These are phyloP conservation scores for Aureobasidium sp. DNA, from an alignment of 2,329 filamentous ascomycete species.

Conservation along the genomic window DNA sequence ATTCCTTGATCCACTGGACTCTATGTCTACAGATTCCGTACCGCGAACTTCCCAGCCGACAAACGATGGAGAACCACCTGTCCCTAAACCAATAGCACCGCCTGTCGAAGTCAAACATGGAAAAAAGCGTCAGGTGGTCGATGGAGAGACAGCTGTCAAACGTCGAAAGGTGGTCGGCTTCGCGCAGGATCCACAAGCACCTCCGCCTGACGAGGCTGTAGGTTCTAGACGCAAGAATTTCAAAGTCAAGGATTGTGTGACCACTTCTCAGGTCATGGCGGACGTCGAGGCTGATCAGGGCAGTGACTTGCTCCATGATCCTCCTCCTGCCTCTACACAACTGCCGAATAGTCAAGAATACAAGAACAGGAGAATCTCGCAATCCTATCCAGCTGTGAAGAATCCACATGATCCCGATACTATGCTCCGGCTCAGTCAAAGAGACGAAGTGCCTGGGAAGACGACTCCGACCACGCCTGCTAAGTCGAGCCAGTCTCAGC, in stretches of 20 bases:
- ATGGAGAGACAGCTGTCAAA: slow-evolving; percentile 8
- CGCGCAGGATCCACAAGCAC: not conserved
- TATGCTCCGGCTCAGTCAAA: slow-evolving; percentile 59
- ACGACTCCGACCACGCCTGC: slow-evolving; percentile 39
- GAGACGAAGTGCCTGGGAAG: slow-evolving; percentile 37
- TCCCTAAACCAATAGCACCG: not conserved
- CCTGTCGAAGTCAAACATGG: not conserved
- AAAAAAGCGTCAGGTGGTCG: not conserved
- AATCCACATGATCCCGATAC: slow-evolving; percentile 62
- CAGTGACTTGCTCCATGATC: slow-evolving; percentile 15
- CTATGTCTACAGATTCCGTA: not conserved
- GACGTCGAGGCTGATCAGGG: slow-evolving; percentile 5
- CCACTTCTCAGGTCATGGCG: slow-evolving; percentile 8
- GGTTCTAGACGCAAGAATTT: slow-evolving; percentile 16
- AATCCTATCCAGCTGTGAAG: slow-evolving; percentile 71
- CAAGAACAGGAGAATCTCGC: slow-evolving; percentile 18
- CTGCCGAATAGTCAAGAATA: slow-evolving; percentile 18
- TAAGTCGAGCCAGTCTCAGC: slow-evolving; percentile 16
- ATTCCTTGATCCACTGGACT: slow-evolving; percentile 17
- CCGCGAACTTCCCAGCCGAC: not conserved
- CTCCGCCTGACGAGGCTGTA: not conserved
- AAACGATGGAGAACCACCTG: not conserved
- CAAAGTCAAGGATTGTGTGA: slow-evolving; percentile 19
- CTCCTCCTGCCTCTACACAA: slow-evolving; percentile 24
- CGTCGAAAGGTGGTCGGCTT: slow-evolving; percentile 12